phyloP scores from a whole-genome alignment of 164 flowering plant genomes.

The Vitis vinifera region DNA sequence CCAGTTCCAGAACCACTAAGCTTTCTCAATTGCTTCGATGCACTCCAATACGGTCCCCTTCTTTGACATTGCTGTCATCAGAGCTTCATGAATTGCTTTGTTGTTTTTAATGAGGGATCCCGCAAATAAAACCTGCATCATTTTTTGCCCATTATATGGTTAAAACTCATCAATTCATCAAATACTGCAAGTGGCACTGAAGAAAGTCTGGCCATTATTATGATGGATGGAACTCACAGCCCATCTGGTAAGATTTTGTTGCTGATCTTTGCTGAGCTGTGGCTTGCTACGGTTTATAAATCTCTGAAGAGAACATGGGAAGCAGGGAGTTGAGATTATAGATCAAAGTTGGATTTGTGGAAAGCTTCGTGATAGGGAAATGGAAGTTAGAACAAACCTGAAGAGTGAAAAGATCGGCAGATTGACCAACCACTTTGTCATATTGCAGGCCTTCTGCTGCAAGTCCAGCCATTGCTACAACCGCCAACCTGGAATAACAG shows the following conservation, averaged over 20 bases:
- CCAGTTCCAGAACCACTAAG: conserved; percentile 22
- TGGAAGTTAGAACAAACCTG: conserved; percentile 52
- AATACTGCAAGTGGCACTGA: too few species aligned
- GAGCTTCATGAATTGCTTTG: conserved; percentile 61
- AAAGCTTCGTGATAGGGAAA: neutral
- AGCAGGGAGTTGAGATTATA: neutral
- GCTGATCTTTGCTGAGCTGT: conserved; percentile 79
- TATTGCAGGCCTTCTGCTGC: conserved; percentile 91
- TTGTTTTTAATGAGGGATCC: conserved; percentile 81
- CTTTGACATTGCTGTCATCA: conserved; percentile 70
- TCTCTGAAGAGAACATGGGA: conserved; percentile 43
- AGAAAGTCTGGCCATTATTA: too few species aligned
- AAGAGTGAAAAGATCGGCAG: conserved; percentile 93
- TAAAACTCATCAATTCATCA: too few species aligned
- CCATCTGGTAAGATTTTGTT: conserved; percentile 97
- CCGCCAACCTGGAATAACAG: conserved; percentile 64
- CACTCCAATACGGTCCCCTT: conserved; percentile 78
- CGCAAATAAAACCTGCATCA: conserved; percentile 73
- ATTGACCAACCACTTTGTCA: conserved; percentile 94
- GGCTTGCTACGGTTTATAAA: conserved; percentile 90
- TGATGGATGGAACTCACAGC: conserved; percentile 55
- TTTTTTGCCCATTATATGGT: neutral
- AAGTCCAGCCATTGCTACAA: conserved; percentile 95
- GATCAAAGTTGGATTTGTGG: neutral
- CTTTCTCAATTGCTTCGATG: conserved; percentile 78